Conservation (phyloP, 306 rosid genomes). For the Prunus kanzakura region DNA sequence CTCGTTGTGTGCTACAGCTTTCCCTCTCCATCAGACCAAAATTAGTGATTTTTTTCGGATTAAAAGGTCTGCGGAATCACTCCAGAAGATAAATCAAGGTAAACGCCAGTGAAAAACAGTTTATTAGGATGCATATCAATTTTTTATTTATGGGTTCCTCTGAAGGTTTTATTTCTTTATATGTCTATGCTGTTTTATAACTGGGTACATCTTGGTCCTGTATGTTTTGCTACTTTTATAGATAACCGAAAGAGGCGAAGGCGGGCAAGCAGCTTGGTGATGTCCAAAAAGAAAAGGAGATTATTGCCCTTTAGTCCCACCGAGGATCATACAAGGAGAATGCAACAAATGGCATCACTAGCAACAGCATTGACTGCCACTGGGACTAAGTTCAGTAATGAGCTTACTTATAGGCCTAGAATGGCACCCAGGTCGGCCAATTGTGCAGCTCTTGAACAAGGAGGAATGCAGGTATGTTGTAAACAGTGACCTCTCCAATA, state of each 20-base stretch:
- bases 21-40: constrained; percentile 85
- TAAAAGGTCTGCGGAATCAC: constrained; percentile 34
- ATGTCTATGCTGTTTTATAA: background rate
- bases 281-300: constrained; percentile 67
- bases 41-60: constrained; percentile 80
- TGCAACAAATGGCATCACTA: constrained; percentile 88
- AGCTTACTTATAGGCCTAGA: constrained; percentile 62
- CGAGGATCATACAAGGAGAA: constrained; percentile 56
- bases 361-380: constrained; percentile 87
- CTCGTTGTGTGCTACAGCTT: constrained; percentile 47
- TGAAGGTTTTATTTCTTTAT: background rate
- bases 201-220: background rate
- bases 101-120: background rate
- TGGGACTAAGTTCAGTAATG: constrained; percentile 60
- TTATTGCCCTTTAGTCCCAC: constrained; percentile 55
- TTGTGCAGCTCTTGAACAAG: constrained; percentile 56
- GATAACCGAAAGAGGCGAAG: constrained; percentile 60
- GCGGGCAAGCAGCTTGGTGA: constrained; percentile 46
- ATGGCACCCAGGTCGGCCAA: constrained; percentile 84
- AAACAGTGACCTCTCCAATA: background rate
- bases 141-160: background rate
- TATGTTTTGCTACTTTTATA: constrained; percentile 18
- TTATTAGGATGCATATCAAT: background rate
- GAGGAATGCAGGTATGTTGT: constrained; percentile 85
- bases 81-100: constrained; percentile 43